These are phyloP conservation scores for Pleurotus sapidus DNA, from an alignment of 768 basidiomycete genomes.

Conservation along the genomic window DNA sequence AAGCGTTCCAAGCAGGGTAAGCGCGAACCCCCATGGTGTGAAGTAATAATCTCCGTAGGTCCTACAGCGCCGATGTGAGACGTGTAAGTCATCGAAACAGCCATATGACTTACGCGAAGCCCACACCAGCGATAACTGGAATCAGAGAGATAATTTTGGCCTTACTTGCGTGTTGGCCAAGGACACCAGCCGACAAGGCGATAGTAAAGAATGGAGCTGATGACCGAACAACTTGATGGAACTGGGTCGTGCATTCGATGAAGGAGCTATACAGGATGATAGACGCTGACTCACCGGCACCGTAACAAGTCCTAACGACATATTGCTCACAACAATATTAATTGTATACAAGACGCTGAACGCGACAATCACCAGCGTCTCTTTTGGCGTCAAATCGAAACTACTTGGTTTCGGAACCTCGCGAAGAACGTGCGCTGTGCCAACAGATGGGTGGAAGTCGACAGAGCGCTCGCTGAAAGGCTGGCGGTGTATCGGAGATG, in stretches of 20 bases:
- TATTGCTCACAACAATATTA: conserved; percentile 94
- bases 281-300: conserved; percentile 63
- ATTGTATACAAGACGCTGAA: conserved; percentile 92
- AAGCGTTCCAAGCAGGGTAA: conserved; percentile 88
- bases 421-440: neutral
- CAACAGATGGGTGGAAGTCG: neutral
- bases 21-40: conserved; percentile 76
- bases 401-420: neutral
- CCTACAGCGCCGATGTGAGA: conserved; percentile 32
- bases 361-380: conserved; percentile 64
- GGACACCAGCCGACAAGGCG: conserved; percentile 66
- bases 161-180: conserved; percentile 56
- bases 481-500: conserved; percentile 57
- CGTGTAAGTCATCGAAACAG: neutral
- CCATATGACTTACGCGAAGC: conserved; percentile 69
- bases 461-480: conserved; percentile 20
- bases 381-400: conserved; percentile 34
- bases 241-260: conserved; percentile 41
- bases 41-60: conserved; percentile 97
- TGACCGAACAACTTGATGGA: conserved; percentile 96
- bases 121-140: conserved; percentile 89
- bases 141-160: conserved; percentile 70
- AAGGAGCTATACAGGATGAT: conserved; percentile 4
- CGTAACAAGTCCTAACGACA: conserved; percentile 85
- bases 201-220: conserved; percentile 93